Conservation (phyloP, 768 basidiomycete species). For the Phylloporus scabripes region DNA sequence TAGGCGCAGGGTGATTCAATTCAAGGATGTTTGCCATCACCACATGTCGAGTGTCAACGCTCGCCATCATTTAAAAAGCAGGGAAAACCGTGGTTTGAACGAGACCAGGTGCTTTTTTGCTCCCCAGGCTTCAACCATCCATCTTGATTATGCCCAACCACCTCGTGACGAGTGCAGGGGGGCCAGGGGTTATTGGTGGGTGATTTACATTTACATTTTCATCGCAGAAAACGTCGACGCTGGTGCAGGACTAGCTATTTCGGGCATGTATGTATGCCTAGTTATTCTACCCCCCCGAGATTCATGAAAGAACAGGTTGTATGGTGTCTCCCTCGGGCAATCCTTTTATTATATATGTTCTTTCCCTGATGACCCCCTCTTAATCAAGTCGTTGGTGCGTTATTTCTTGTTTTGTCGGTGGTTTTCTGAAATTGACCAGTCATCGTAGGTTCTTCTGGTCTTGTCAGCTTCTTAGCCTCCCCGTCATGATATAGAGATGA, state of each 20-base stretch:
- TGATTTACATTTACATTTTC: background rate
- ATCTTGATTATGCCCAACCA: conserved; percentile 1
- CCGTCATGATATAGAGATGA: background rate
- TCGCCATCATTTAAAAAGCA: too few relatives aligned
- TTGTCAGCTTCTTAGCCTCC: conserved; percentile 2
- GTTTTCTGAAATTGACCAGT: background rate
- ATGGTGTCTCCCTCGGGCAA: conserved; percentile 8
- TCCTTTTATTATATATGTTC: background rate
- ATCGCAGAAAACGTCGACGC: background rate
- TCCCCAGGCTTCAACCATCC: background rate
- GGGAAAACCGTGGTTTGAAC: background rate
- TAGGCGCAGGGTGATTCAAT: too few relatives aligned
- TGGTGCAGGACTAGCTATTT: conserved; percentile 1
- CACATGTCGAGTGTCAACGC: too few relatives aligned
- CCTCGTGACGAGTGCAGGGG: conserved; percentile 7
- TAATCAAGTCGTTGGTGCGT: conserved; percentile 11
- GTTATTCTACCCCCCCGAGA: background rate
- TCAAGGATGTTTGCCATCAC: too few relatives aligned
- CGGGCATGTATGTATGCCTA: conserved; percentile 2
- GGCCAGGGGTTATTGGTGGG: conserved; percentile 10
- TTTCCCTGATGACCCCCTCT: conserved; percentile 4
- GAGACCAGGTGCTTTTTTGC: background rate
- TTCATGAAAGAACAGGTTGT: conserved; percentile 7
- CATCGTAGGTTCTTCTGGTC: conserved; percentile 7
- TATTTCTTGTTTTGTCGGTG: background rate